Conservation (phyloP, 345 rosid species). For the Boechera divaricarpa region DNA sequence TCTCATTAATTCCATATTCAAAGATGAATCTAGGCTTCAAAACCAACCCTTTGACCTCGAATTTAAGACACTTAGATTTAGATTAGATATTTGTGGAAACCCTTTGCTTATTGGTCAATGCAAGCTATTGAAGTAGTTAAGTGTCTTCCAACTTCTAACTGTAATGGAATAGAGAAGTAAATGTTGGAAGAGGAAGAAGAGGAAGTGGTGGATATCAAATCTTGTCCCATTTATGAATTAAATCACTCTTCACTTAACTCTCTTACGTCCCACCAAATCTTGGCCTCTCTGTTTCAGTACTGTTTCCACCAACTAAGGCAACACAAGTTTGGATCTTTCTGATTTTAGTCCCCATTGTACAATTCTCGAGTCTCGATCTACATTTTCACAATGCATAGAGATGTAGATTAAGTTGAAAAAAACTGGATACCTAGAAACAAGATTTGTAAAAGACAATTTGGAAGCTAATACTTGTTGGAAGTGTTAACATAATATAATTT, state of each 20-base stretch:
- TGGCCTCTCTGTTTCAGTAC: slow-evolving; percentile 33
- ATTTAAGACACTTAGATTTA: slow-evolving; percentile 25
- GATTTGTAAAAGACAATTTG: background rate
- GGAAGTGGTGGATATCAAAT: slow-evolving; percentile 29
- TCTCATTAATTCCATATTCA: slow-evolving; percentile 28
- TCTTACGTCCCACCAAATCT: slow-evolving; percentile 42
- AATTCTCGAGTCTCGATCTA: background rate
- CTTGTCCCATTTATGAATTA: slow-evolving; percentile 36
- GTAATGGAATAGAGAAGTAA: slow-evolving; percentile 48
- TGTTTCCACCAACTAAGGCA: slow-evolving; percentile 34
- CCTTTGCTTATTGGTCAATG: slow-evolving; percentile 40
- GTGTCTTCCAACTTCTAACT: slow-evolving; percentile 46
- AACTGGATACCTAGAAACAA: background rate
- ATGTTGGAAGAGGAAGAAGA: slow-evolving; percentile 38
- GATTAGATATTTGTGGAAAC: slow-evolving; percentile 40
- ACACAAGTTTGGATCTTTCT: slow-evolving; percentile 33
- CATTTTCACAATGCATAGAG: background rate
- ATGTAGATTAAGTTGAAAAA: background rate
- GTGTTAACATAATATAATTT: background rate
- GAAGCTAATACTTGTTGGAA: background rate
- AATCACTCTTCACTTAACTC: slow-evolving; percentile 24
- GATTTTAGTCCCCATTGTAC: slow-evolving; percentile 23
- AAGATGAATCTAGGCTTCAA: slow-evolving; percentile 29
- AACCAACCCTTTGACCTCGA: slow-evolving; percentile 31
- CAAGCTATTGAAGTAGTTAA: slow-evolving; percentile 35